Evolutionary conservation across 2,329 filamentous ascomycete genomes (phyloP).

Genomic region (Stagonosporopsis cucurbitacearum): DNA sequence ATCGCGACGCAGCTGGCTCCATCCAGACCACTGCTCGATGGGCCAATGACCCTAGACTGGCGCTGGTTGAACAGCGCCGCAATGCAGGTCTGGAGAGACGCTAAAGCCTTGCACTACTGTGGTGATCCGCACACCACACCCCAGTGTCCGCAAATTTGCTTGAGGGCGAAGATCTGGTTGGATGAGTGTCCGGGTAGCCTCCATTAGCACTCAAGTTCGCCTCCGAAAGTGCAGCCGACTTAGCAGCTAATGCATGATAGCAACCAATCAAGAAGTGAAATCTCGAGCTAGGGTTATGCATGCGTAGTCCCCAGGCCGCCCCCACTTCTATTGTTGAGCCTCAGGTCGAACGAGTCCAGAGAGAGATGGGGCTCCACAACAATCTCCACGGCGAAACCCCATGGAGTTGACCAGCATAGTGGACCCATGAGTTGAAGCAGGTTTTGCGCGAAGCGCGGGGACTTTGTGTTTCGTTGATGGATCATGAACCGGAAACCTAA

Average conservation of each 20-base stretch:
- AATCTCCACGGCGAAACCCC: constrained; percentile 34
- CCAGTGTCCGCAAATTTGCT: constrained; percentile 28
- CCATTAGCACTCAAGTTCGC: constrained; percentile 14
- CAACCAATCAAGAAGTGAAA: constrained; percentile 24
- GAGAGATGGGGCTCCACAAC: constrained; percentile 24
- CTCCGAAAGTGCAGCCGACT: constrained; percentile 29
- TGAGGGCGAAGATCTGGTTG: constrained; percentile 16
- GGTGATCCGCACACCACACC: constrained; percentile 23
- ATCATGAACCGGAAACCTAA: background rate
- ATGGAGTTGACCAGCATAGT: constrained; percentile 29
- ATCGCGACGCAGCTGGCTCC: constrained; percentile 28
- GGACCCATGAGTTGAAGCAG: constrained; percentile 8
- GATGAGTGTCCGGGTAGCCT: constrained; percentile 10
- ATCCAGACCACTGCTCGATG: constrained; percentile 29
- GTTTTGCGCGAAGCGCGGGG: constrained; percentile 15
- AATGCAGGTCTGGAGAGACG: constrained; percentile 19
- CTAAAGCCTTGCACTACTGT: constrained; percentile 23
- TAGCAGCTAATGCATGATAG: constrained; percentile 2
- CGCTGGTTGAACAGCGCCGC: constrained; percentile 23
- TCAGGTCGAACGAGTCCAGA: constrained; percentile 27
- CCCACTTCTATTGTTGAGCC: constrained; percentile 38
- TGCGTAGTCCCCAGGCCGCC: constrained; percentile 15
- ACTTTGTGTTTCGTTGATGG: constrained; percentile 9
- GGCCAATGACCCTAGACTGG: constrained; percentile 25
- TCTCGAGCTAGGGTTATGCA: constrained; percentile 1